These are phyloP conservation scores for Acer saccharum DNA, from an alignment of 345 rosid species.

Conservation along the genomic window DNA sequence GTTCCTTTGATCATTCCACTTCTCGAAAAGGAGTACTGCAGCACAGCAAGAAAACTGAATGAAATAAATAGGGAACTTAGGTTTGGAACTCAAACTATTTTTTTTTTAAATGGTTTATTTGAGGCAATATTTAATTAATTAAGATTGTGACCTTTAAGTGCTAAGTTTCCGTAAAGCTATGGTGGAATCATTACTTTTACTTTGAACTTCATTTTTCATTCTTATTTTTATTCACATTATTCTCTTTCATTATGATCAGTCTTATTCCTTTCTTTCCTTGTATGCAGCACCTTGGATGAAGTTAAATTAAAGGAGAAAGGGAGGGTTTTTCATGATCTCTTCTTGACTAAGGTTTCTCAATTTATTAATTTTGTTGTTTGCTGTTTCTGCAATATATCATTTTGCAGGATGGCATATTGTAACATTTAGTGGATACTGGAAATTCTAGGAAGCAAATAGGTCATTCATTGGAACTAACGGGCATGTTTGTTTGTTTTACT, in stretches of 20 bases:
- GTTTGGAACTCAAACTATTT: slow-evolving; percentile 36
- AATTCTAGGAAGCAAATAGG: neutral
- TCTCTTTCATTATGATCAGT: slow-evolving; percentile 12
- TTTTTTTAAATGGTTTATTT: neutral
- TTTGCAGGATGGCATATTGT: neutral
- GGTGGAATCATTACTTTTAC: neutral
- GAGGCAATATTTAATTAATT: slow-evolving; percentile 16
- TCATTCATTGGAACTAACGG: neutral
- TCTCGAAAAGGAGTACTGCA: slow-evolving; percentile 83
- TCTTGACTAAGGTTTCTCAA: slow-evolving; percentile 73
- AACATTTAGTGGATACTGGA: neutral
- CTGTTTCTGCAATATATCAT: slow-evolving; percentile 3
- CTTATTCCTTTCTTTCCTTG: slow-evolving; percentile 17
- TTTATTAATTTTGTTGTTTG: neutral
- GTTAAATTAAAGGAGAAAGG: slow-evolving; percentile 91
- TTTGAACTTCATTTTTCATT: neutral
- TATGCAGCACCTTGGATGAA: slow-evolving; percentile 82
- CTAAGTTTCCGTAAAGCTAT: neutral
- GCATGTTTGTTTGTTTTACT: neutral
- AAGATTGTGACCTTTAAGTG: neutral
- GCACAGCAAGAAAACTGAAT: slow-evolving; percentile 61
- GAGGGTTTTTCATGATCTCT: slow-evolving; percentile 82
- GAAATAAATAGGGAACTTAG: slow-evolving; percentile 84
- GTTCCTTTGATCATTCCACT: slow-evolving; percentile 90
- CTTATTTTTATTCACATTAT: neutral